A percentile compares a stretch with the other conserved stretches of the same genome.
Evolutionary conservation across 2,329 filamentous ascomycete species (phyloP).

Genomic region (Xenosphaeropsis pyriputrescens): DNA sequence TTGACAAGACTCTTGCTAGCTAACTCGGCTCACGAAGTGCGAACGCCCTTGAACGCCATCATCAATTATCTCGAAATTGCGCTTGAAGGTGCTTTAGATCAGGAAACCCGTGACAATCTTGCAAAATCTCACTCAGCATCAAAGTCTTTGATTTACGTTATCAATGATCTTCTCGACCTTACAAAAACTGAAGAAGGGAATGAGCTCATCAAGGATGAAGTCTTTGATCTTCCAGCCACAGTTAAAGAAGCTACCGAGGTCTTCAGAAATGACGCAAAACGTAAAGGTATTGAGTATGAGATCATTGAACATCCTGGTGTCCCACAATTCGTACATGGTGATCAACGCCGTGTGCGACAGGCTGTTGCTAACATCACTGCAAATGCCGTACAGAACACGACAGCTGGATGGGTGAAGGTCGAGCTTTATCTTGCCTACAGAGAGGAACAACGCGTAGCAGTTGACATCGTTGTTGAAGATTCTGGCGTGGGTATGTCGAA

Average conservation of each 20-base stretch:
- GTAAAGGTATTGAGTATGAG: constrained; percentile 61
- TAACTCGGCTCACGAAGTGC: constrained; percentile 84
- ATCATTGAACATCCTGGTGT: constrained; percentile 53
- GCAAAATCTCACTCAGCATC: constrained; percentile 79
- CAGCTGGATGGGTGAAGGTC: constrained; percentile 49
- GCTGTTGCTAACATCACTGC: constrained; percentile 71
- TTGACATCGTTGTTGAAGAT: constrained; percentile 66
- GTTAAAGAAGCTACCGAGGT: constrained; percentile 65
- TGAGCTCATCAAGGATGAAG: constrained; percentile 63
- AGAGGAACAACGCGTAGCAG: constrained; percentile 36
- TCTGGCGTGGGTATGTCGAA: constrained; percentile 59
- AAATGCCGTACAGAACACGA: constrained; percentile 73
- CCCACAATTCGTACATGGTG: constrained; percentile 59
- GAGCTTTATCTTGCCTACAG: constrained; percentile 50
- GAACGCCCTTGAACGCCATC: constrained; percentile 82
- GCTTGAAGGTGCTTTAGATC: constrained; percentile 63
- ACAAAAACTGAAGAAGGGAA: constrained; percentile 80
- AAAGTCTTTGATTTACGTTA: constrained; percentile 85
- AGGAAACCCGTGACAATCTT: constrained; percentile 74
- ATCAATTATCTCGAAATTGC: constrained; percentile 93
- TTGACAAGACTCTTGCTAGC: constrained; percentile 66
- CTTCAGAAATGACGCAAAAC: constrained; percentile 58
- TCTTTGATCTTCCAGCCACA: constrained; percentile 58
- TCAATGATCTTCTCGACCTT: constrained; percentile 79
- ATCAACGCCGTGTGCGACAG: constrained; percentile 68